phyloP scores from a whole-genome alignment of 2,329 filamentous ascomycete genomes.

The Albophoma yamanashiensis region DNA sequence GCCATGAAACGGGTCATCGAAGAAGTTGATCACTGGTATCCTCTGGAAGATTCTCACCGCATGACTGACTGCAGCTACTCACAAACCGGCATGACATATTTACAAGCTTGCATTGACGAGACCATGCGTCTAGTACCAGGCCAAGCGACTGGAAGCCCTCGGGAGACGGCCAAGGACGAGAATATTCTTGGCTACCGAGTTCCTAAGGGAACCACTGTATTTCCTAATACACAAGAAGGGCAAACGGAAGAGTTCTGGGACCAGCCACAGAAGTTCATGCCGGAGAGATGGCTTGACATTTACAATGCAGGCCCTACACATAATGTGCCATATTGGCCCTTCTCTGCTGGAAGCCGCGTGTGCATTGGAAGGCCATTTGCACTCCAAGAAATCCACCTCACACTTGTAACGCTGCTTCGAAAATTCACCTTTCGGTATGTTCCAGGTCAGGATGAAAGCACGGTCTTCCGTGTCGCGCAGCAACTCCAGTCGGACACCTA shows the following conservation, averaged over 20 bases:
- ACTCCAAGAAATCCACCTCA: not conserved
- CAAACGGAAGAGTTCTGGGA: not conserved
- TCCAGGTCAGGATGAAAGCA: not conserved
- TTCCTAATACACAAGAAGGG: not conserved
- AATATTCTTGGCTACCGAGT: not conserved
- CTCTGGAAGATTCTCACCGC: not conserved
- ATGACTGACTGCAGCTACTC: not conserved
- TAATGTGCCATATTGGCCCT: not conserved
- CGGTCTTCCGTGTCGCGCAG: not conserved
- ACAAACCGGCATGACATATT: not conserved
- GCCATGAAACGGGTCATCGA: not conserved
- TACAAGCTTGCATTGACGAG: not conserved
- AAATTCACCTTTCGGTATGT: not conserved
- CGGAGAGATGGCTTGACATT: not conserved
- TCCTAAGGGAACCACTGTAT: not conserved
- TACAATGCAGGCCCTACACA: not conserved
- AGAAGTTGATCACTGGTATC: constrained; percentile 1
- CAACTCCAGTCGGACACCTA: not conserved
- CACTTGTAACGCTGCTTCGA: not conserved
- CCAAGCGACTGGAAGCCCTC: not conserved
- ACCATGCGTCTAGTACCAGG: constrained; percentile 1
- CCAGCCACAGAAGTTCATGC: not conserved
- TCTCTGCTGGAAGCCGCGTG: not conserved
- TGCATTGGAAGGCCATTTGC: constrained; percentile 1
- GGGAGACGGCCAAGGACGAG: not conserved